Percentiles rank a stretch among this genome's conserved stretches.
phyloP scores from a whole-genome alignment of 139 green algal species.

The Raphidocelis subcapitata region DNA sequence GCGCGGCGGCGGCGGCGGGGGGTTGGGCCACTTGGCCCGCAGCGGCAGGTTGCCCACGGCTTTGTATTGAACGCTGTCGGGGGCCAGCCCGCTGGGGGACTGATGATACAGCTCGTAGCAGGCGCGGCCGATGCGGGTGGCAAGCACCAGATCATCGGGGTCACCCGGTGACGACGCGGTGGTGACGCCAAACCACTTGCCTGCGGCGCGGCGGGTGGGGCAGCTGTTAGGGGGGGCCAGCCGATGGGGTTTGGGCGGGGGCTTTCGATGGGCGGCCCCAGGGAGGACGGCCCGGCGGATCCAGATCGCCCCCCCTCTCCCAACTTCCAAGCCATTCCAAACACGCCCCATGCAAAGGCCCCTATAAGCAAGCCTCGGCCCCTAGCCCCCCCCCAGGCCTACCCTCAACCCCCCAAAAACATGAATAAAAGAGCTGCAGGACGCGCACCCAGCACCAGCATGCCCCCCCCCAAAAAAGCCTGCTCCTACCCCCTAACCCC shows the following conservation, averaged over 20 bases:
- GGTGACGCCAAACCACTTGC: constrained; percentile 42
- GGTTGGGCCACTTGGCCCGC: not conserved
- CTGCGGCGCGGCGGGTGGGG: too few relatives aligned
- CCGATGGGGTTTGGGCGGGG: not conserved
- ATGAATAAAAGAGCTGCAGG: too few relatives aligned
- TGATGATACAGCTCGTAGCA: constrained; percentile 67
- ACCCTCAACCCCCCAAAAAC: too few relatives aligned
- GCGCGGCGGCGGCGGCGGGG: not conserved
- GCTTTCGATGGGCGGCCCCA: not conserved
- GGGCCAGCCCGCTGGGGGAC: constrained; percentile 51
- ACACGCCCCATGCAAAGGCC: too few relatives aligned
- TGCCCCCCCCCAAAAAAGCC: too few relatives aligned
- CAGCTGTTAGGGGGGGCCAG: too few relatives aligned
- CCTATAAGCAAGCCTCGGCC: too few relatives aligned
- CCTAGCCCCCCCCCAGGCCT: too few relatives aligned
- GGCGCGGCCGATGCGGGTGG: constrained; percentile 62
- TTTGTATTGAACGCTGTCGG: constrained; percentile 65
- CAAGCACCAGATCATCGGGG: constrained; percentile 60
- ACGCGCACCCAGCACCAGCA: too few relatives aligned
- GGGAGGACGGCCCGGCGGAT: not conserved
- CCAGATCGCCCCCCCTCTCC: too few relatives aligned
- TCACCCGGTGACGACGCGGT: constrained; percentile 13
- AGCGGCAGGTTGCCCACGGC: constrained; percentile 1
- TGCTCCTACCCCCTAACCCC: not conserved
- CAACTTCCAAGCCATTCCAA: too few relatives aligned